These are phyloP conservation scores for Viridothelium virens DNA, from an alignment of 495 filamentous ascomycete genomes.

Conservation along the genomic window DNA sequence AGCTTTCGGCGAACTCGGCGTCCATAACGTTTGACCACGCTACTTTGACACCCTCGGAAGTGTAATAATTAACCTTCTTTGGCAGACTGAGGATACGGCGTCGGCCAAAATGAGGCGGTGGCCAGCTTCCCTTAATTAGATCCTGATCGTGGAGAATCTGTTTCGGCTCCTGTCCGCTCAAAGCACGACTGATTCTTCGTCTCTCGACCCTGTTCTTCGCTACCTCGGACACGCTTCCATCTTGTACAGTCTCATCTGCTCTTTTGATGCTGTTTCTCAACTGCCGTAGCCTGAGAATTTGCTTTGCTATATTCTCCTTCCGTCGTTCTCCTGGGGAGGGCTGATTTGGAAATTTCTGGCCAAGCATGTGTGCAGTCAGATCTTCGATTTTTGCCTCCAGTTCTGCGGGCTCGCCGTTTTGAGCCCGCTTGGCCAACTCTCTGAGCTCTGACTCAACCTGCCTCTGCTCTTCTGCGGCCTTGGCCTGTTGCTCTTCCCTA, in stretches of 20 bases:
- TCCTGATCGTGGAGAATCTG: background rate
- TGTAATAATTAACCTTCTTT: constrained; percentile 10
- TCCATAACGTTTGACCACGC: constrained; percentile 25
- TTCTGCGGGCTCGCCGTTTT: background rate
- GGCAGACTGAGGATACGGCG: background rate
- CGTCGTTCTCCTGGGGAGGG: background rate
- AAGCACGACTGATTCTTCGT: background rate
- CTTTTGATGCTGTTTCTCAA: background rate
- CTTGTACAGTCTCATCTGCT: background rate
- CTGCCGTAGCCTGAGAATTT: background rate
- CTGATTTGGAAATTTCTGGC: background rate
- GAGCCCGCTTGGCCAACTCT: background rate
- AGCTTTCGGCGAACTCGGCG: constrained; percentile 22
- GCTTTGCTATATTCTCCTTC: background rate
- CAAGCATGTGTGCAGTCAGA: background rate
- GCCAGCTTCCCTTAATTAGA: background rate
- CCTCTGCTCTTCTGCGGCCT: constrained; percentile 1
- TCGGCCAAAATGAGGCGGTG: background rate
- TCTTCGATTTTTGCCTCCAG: background rate
- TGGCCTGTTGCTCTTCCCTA: constrained; percentile 2
- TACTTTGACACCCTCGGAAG: constrained; percentile 19
- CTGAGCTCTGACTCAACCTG: constrained; percentile 1
- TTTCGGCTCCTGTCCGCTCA: background rate
- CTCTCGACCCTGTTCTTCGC: background rate
- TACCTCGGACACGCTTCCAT: background rate